Evolutionary conservation across 768 basidiomycete genomes (phyloP), one percentile per base, ranked within the genome.

Genomic region (Auricularia auricula-judae): DNA sequence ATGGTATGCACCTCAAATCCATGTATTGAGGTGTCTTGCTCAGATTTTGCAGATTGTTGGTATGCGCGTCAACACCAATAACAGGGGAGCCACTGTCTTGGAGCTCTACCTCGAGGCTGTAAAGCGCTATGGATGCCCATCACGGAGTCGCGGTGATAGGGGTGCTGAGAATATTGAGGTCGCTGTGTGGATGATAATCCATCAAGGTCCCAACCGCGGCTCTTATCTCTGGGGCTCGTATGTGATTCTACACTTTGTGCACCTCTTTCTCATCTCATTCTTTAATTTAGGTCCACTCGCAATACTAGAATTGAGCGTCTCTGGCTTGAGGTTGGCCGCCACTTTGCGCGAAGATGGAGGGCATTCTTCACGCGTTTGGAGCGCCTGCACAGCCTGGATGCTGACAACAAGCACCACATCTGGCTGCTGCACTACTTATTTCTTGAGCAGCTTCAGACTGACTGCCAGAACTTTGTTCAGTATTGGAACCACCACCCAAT

Each of bases 401-500:
- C 54, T 1, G 3, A 35, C 4, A 67, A 69, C n/a, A 62, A 61
- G 1, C 44, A 62, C 33, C 68, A 69, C 54, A 59, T 70, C 1
- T 69, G 64, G 68, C 62, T 70, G 8, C 36, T 21, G 12, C 69
- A 71, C 35, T 36, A 64, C 39, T 64, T 70, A 21, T 69, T 69
- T 62, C 62, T 68, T 1, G 33, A 62, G 14, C 44, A 64, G 4
- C 65, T 70, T 36, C 66, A 70, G 39, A 39, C 42, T n/a, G 70
- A 69, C 23, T 69, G 70, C 21, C 14, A n/a, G 5, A 42, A 21
- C 18, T 68, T 71, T 59, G n/a, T 44, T 39, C 58, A 36, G 10
- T 63, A 67, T 23, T 71, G 69, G 70, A 71, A 71, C 65, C 62
- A 34, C n/a, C 67, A 71, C 21, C 66, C 69, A 36, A 67, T 68